phyloP scores from a whole-genome alignment of 2,329 filamentous ascomycete species.

The Coniochaeta hoffmannii region DNA sequence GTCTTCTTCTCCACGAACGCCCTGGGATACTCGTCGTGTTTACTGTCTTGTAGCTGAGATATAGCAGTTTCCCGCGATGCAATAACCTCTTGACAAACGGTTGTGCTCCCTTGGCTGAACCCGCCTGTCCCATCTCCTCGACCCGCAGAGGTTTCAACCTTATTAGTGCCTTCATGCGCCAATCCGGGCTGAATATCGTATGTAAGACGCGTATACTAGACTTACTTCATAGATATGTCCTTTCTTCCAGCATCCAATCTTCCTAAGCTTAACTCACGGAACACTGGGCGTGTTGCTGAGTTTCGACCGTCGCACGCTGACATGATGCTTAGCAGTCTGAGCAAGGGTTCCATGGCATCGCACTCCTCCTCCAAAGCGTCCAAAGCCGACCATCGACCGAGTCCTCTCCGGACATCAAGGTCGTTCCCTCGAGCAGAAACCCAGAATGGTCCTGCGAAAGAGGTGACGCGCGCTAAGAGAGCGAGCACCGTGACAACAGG shows the following conservation, averaged over 20 bases:
- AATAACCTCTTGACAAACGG: too few species aligned
- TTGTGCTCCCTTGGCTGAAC: not conserved
- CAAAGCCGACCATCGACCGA: constrained; percentile 14
- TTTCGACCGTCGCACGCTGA: not conserved
- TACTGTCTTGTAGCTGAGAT: too few species aligned
- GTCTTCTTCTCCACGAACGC: too few species aligned
- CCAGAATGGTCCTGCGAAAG: constrained; percentile 7
- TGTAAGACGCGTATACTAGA: not conserved
- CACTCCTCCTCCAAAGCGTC: constrained; percentile 6
- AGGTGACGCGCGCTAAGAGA: constrained; percentile 27
- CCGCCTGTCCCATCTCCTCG: not conserved
- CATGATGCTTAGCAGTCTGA: not conserved
- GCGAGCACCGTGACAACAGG: constrained; percentile 39
- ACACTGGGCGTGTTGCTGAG: not conserved
- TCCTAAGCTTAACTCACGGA: not conserved
- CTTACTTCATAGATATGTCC: not conserved
- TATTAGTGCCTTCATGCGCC: constrained; percentile 1
- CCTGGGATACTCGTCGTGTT: not conserved
- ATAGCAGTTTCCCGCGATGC: too few species aligned
- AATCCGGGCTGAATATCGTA: not conserved
- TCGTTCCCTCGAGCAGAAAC: constrained; percentile 17
- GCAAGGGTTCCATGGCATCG: not conserved
- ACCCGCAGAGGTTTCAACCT: constrained; percentile 1
- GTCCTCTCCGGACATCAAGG: constrained; percentile 19
- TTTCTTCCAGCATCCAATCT: not conserved